These are phyloP conservation scores for Mariannaea elegans DNA, from an alignment of 2,329 filamentous ascomycete genomes.

Conservation along the genomic window DNA sequence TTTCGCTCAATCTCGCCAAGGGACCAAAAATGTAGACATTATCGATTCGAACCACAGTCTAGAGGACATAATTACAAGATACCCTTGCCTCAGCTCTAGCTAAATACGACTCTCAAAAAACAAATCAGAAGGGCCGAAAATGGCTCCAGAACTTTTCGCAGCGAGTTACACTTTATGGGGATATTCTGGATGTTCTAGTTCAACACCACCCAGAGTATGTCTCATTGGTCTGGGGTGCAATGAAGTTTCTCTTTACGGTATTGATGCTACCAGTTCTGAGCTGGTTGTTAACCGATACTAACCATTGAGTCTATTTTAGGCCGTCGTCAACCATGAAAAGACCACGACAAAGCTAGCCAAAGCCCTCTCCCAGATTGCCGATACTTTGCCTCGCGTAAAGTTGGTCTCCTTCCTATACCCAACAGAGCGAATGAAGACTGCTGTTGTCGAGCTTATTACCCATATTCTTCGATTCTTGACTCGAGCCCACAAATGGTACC, in stretches of 20 bases:
- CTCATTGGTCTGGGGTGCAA: not conserved
- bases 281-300: too few species aligned
- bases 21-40: too few species aligned
- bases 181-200: not conserved
- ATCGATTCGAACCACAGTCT: too few species aligned
- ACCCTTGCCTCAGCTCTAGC: too few species aligned
- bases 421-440: too few species aligned
- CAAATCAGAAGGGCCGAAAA: not conserved
- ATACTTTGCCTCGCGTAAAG: not conserved
- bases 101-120: not conserved
- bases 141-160: not conserved
- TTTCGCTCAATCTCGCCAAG: too few species aligned
- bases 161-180: not conserved
- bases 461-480: slow-evolving; percentile 1
- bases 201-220: slow-evolving; percentile 4
- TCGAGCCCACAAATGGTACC: slow-evolving; percentile 1
- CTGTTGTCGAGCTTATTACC: not conserved
- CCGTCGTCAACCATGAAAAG: too few species aligned
- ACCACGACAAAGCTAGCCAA: not conserved
- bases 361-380: not conserved
- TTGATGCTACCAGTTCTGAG: too few species aligned
- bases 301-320: too few species aligned
- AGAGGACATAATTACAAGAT: too few species aligned
- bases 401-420: too few species aligned
- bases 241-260: slow-evolving; percentile 1